phyloP scores from a whole-genome alignment of 768 basidiomycete species.

The Tricholoma hemisulphureum region DNA sequence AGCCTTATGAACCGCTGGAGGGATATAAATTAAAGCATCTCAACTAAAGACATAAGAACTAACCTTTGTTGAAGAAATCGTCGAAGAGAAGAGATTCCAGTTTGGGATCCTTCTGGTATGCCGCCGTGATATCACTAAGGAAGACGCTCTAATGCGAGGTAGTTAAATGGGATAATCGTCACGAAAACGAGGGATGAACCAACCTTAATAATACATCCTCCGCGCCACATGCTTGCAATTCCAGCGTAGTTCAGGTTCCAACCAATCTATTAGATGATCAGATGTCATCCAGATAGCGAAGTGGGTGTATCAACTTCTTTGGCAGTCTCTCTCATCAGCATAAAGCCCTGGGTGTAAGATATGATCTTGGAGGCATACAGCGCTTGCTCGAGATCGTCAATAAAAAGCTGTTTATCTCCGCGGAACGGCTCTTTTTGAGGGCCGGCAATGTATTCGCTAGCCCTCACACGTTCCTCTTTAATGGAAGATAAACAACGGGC shows the following conservation, averaged over 20 bases:
- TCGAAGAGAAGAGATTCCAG: constrained; percentile 94
- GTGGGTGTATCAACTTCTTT: constrained; percentile 62
- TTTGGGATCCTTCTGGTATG: constrained; percentile 80
- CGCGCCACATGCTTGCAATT: constrained; percentile 99
- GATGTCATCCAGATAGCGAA: not conserved
- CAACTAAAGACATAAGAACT: constrained; percentile 5
- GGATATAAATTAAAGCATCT: not conserved
- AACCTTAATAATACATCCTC: constrained; percentile 98
- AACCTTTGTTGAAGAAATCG: constrained; percentile 95
- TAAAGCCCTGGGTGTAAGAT: constrained; percentile 99
- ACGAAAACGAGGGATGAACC: not conserved
- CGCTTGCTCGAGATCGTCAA: constrained; percentile 98
- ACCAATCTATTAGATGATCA: constrained; percentile 41
- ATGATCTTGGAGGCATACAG: constrained; percentile 99
- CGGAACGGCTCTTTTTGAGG: constrained; percentile 92
- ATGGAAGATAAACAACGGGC: constrained; percentile 96
- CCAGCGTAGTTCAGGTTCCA: constrained; percentile 98
- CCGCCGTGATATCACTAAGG: constrained; percentile 87
- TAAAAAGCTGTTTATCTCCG: constrained; percentile 98
- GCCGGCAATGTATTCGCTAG: constrained; percentile 86
- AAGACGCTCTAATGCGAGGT: constrained; percentile 67
- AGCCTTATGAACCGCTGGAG: constrained; percentile 80
- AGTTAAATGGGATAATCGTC: not conserved
- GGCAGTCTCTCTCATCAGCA: constrained; percentile 98
- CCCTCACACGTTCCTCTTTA: constrained; percentile 93